phyloP scores from a whole-genome alignment of 2,329 filamentous ascomycete genomes.

The Colletotrichum musicola region DNA sequence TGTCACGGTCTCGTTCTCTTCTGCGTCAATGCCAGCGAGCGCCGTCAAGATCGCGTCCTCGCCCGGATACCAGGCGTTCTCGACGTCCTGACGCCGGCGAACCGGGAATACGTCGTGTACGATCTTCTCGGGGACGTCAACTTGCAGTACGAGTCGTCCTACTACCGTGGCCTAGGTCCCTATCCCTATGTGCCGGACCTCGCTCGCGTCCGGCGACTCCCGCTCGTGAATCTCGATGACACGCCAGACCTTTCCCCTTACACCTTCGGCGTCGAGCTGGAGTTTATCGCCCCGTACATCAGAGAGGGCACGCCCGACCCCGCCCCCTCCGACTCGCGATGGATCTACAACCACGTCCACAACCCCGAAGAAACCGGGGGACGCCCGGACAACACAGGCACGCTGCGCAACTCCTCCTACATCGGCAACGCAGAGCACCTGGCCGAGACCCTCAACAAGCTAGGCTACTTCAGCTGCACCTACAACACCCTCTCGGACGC shows the following conservation, averaged over 20 bases:
- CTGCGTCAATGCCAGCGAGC: background rate
- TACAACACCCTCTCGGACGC: background rate
- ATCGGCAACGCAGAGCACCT: slow-evolving; percentile 1
- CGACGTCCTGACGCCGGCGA: background rate
- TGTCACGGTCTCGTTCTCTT: slow-evolving; percentile 23
- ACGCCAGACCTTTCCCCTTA: slow-evolving; percentile 2
- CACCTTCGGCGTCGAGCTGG: slow-evolving; percentile 35
- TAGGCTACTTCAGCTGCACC: slow-evolving; percentile 5
- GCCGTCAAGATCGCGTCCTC: background rate
- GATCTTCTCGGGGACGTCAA: slow-evolving; percentile 12
- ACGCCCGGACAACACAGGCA: background rate
- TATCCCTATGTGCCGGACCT: slow-evolving; percentile 21
- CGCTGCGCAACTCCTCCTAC: background rate
- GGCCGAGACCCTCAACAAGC: background rate
- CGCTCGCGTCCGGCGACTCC: background rate
- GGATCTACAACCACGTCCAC: slow-evolving; percentile 4
- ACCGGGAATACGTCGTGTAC: background rate
- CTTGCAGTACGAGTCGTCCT: background rate
- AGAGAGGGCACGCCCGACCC: background rate
- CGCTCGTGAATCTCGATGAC: slow-evolving; percentile 15
- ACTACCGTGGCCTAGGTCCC: slow-evolving; percentile 1
- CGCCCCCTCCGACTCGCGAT: slow-evolving; percentile 3
- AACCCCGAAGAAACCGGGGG: background rate
- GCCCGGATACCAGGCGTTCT: background rate
- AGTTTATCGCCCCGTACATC: slow-evolving; percentile 23